phyloP scores from a whole-genome alignment of 2,329 filamentous ascomycete species.

The Monosporascus sp. region DNA sequence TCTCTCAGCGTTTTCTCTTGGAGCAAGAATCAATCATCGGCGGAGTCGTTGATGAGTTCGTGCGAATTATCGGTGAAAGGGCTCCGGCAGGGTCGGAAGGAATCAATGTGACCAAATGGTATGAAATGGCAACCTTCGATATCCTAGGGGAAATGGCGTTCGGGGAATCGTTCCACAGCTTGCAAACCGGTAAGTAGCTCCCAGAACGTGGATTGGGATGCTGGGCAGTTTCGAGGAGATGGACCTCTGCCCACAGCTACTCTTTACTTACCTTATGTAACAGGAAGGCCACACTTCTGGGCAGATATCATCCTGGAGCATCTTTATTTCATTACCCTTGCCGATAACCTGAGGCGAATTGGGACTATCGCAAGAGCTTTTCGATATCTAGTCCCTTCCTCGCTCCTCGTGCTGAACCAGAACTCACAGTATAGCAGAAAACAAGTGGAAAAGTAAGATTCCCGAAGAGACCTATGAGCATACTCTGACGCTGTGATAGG shows the following conservation, averaged over 20 bases:
- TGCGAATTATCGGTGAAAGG: neutral
- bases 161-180: conserved; percentile 6
- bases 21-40: conserved; percentile 7
- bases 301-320: conserved; percentile 2
- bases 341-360: conserved; percentile 5
- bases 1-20: conserved; percentile 3
- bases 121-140: conserved; percentile 6
- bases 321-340: conserved; percentile 3
- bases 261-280: no score
- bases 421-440: conserved; percentile 1
- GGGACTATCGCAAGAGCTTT: neutral
- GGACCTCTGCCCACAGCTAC: no score
- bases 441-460: conserved; percentile 3
- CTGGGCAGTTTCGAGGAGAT: no score
- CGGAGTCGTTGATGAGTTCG: conserved; percentile 2
- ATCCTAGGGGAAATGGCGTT: conserved; percentile 9
- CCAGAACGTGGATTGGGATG: no score
- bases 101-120: conserved; percentile 10
- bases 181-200: conserved; percentile 1
- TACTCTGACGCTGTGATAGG: neutral
- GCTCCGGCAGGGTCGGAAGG: neutral
- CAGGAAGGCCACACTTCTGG: conserved; percentile 2
- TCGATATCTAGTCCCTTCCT: neutral
- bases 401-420: neutral
- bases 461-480: no score